These are phyloP conservation scores for Tagetes erecta DNA, from an alignment of 129 eudicot genomes.

Conservation along the genomic window DNA sequence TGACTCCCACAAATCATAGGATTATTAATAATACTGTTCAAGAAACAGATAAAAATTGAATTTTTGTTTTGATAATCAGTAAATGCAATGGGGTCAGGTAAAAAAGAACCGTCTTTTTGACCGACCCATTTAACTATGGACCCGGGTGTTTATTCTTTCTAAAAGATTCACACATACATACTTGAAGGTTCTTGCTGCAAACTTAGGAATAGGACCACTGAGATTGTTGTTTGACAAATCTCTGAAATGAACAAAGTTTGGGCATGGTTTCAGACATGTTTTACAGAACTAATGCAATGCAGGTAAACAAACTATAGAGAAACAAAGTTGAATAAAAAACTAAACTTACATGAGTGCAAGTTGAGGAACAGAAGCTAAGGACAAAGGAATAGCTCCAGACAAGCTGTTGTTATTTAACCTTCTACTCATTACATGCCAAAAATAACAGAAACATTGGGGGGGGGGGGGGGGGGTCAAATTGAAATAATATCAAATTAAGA, in stretches of 20 bases:
- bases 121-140: background rate
- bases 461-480: constrained; percentile 31
- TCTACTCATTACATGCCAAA: constrained; percentile 65
- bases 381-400: constrained; percentile 81
- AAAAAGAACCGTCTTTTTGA: background rate
- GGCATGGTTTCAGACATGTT: constrained; percentile 23
- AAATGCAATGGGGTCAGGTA: background rate
- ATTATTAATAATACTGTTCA: constrained; percentile 72
- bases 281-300: constrained; percentile 11
- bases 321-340: constrained; percentile 23
- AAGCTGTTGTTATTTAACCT: constrained; percentile 96
- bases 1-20: constrained; percentile 82
- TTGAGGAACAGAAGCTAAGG: constrained; percentile 72
- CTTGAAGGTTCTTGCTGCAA: constrained; percentile 88
- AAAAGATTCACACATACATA: constrained; percentile 39
- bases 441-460: constrained; percentile 27
- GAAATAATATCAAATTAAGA: constrained; percentile 34
- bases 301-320: constrained; percentile 26
- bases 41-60: constrained; percentile 7
- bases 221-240: constrained; percentile 98
- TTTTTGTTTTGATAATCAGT: background rate
- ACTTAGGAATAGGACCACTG: constrained; percentile 93
- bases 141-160: background rate
- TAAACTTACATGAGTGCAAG: constrained; percentile 92
- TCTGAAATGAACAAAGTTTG: constrained; percentile 48